These are phyloP conservation scores for Eragrostis nindensis DNA, from an alignment of 176 grass and related monocot species.

Conservation along the genomic window DNA sequence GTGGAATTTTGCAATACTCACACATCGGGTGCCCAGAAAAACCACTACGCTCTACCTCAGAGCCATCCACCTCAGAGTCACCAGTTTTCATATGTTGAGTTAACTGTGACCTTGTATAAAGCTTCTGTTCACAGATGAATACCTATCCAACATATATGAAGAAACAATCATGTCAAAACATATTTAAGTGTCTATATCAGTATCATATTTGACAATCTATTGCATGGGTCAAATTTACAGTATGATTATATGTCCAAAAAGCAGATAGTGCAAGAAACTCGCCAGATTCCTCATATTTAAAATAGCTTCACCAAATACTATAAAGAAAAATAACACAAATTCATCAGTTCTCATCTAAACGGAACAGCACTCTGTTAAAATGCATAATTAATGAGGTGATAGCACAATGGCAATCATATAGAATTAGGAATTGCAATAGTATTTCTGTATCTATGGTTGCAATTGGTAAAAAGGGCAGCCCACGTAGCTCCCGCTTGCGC, in stretches of 20 bases:
- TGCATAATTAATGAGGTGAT: not conserved
- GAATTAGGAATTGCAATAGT: not conserved
- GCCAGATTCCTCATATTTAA: not conserved
- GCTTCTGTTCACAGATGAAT: constrained; percentile 97
- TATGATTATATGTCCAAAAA: not conserved
- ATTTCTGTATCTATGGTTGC: too few relatives aligned
- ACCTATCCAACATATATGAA: constrained; percentile 44
- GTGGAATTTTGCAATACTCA: constrained; percentile 70
- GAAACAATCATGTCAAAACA: constrained; percentile 4
- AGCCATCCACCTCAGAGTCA: constrained; percentile 97
- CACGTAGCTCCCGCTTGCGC: too few relatives aligned
- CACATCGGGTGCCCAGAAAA: constrained; percentile 86
- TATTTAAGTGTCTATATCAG: not conserved
- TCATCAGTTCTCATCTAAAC: not conserved
- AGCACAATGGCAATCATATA: not conserved
- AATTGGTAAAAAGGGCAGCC: too few relatives aligned
- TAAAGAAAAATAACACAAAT: not conserved
- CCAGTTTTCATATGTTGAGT: constrained; percentile 78
- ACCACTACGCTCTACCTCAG: constrained; percentile 84
- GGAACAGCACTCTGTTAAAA: not conserved
- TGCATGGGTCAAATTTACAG: not conserved
- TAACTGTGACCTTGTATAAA: constrained; percentile 80
- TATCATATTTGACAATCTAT: not conserved
- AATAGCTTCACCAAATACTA: too few relatives aligned
- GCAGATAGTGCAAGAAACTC: not conserved